Evolutionary conservation across 371 early-diverging fungal species (phyloP).

Genomic region (Capillidium heterosporum): DNA sequence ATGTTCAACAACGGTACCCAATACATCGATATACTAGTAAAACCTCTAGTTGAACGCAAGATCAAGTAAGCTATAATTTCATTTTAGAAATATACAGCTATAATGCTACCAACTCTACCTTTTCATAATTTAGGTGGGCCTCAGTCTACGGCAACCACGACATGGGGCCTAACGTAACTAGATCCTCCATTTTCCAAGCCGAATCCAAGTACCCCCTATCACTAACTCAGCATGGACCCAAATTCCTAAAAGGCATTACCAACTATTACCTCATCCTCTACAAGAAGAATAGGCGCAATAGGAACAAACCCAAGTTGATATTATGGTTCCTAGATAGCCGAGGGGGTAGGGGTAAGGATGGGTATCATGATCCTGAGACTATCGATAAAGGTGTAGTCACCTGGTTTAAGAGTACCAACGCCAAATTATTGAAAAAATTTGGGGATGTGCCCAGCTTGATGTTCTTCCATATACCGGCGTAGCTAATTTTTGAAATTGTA

Average conservation of each 20-base stretch:
- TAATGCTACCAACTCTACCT: background rate
- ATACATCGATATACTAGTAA: background rate
- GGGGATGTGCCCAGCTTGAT: background rate
- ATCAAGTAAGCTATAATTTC: background rate
- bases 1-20: background rate
- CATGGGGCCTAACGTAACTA: background rate
- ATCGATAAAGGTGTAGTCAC: background rate
- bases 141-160: background rate
- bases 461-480: constrained; percentile 1
- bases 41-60: background rate
- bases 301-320: background rate
- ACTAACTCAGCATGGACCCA: background rate
- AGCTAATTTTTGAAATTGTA: background rate
- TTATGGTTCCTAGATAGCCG: background rate
- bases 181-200: background rate
- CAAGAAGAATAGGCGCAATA: background rate
- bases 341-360: background rate
- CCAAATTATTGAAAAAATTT: background rate
- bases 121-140: background rate
- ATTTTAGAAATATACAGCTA: no score
- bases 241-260: background rate
- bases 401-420: background rate
- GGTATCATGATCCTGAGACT: background rate
- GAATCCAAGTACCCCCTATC: background rate
- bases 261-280: background rate